These are phyloP conservation scores for Podospora fimiseda DNA, from an alignment of 495 filamentous ascomycete genomes.

Conservation along the genomic window DNA sequence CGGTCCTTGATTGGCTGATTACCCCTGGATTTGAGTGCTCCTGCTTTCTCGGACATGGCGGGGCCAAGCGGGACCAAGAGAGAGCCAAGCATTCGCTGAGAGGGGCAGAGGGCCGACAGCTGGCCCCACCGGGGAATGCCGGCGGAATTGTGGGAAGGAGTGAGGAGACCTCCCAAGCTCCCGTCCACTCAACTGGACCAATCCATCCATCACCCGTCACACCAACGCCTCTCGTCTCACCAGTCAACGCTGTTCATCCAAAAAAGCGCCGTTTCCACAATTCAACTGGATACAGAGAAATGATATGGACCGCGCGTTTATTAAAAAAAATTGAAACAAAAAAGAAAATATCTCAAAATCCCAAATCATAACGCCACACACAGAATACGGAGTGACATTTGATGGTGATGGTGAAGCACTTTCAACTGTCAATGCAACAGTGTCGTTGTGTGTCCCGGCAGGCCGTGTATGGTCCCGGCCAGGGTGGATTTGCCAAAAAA, in stretches of 20 bases:
- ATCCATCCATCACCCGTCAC: constrained; percentile 6
- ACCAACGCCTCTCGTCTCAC: constrained; percentile 11
- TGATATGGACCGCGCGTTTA: neutral
- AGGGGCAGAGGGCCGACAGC: neutral
- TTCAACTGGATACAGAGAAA: neutral
- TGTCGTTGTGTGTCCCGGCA: neutral
- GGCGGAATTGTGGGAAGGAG: neutral
- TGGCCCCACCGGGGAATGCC: constrained; percentile 11
- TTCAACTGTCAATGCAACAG: neutral
- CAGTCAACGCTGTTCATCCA: neutral
- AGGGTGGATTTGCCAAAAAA: too few relatives aligned
- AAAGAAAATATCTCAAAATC: neutral
- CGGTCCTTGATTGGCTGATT: constrained; percentile 13
- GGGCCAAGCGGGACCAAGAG: neutral
- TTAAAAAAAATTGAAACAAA: neutral
- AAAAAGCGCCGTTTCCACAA: neutral
- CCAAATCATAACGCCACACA: too few relatives aligned
- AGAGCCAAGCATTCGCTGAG: neutral
- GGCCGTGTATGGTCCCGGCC: neutral
- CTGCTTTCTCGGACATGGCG: neutral
- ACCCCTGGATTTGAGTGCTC: constrained; percentile 6
- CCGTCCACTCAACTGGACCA: neutral
- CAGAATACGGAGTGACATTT: too few relatives aligned
- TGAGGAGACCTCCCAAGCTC: neutral
- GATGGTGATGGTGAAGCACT: neutral